Base-by-base conservation (phyloP, 2,329 filamentous ascomycete genomes). In the Epichloe glyceriae region DNA sequence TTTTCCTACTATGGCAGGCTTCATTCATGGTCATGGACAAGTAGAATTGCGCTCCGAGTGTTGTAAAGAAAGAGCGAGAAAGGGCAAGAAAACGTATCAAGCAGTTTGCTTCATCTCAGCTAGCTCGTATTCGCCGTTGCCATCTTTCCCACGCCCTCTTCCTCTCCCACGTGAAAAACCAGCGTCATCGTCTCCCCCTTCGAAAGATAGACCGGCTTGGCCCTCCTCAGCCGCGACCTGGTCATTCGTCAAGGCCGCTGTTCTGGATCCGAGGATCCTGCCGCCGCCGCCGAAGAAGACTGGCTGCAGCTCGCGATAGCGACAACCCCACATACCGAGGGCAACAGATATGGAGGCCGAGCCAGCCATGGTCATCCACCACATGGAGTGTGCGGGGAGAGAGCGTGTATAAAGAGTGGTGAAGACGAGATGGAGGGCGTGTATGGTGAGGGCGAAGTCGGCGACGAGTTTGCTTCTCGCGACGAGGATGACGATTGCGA, bases 381-480 rank as follows among this genome's bases (percentile, higher is more conserved):
- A 98, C 60, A 94, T 84, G 56, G 81, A 70, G 65, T 91, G 83
- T 10, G 77, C 74, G 1, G 93, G 93, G 30, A 97, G 64, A 10
- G 79, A 76, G 60, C 82, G 81, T 3, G 86, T 84, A 68, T 95
- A 95, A 35, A 95, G 65, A 19, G 82, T 83, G 30, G 87, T 86
- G 60, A 88, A 67, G 60, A 93, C 56, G 49, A 95, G 78, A 65
- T 95, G 87, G 41, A 95, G 72, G 64, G 86, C 78, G 70, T 95
- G 88, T 17, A 96, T 78, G 2, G 91, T 95, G 22, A 96, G 73
- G 34, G 88, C 87, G 66, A 97, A 98, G 69, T 98, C 93, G 58
- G 88, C 88, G 47, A 97, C 86, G 54, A 97, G 85, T 67, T 97
- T 97, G 46, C 86, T 93, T 55, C 93, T 88, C 19, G 85, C 83